Evolutionary conservation across 768 basidiomycete genomes (phyloP), one percentile per base, ranked within the genome.

Genomic region (Amanita molliuscula): DNA sequence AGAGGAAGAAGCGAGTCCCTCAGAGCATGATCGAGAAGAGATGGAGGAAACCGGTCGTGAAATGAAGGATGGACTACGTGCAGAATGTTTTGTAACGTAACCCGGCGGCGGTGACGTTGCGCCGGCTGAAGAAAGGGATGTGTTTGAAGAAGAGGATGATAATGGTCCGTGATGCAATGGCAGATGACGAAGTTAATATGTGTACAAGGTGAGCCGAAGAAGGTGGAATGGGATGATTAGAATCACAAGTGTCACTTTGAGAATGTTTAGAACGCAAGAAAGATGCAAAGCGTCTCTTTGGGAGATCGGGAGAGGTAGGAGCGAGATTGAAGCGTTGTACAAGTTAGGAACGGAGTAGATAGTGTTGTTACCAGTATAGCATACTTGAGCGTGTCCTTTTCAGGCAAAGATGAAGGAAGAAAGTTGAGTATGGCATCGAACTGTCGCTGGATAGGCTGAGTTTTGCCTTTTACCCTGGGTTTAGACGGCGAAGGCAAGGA

Each of bases 381-480:
- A 51, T 71, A 64, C 48, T 74, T 74, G 4, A 75, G 56, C 4
- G 74, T 57, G 9, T 64, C 64, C 53, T 72, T 73, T 34, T 76
- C 74, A 0, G 66, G 62, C 1, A 70, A 49, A 15, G 51, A 50
- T 3, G 61, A 31, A 0, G 73, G 70, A n/a, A 76, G 60, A 54
- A 73, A 74, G 42, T 71, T 72, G 53, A 76, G 50, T 13, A 76
- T 54, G 7, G 70, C 69, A 50, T 72, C 71, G 50, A 76, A 74
- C 0, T 63, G 56, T 33, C 63, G 59, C 33, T 53, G 50, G 21
- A 16, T 34, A 25, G 47, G 34, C 25, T n/a, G 18, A 16, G 15
- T 45, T 25, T 50, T 44, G 47, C 23, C 31, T 35, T 23, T 42
- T 3, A 21, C 29, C 25, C 29, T 21, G 10, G 29, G 3, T 35